Conservation (phyloP, 495 filamentous ascomycete genomes). For the Podospora comata region DNA sequence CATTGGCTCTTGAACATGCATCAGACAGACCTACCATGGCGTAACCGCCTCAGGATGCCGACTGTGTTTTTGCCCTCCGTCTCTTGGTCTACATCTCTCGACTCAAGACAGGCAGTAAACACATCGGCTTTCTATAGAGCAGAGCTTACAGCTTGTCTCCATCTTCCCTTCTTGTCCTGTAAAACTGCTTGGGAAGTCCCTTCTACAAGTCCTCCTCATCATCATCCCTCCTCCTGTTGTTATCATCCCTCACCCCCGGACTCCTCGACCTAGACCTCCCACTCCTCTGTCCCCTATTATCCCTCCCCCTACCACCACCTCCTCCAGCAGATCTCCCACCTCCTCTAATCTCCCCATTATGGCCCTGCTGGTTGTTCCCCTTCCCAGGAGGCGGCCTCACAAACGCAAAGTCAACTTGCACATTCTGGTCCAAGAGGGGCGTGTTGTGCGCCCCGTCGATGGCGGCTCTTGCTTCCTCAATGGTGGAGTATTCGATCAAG, state of each 20-base stretch:
- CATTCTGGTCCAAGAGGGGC: constrained; percentile 89
- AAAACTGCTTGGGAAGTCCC: no score
- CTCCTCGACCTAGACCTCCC: constrained; percentile 46
- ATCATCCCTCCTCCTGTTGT: background rate
- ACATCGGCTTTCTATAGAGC: background rate
- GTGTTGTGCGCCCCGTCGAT: constrained; percentile 78
- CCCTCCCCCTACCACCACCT: constrained; percentile 42
- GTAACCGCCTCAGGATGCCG: background rate
- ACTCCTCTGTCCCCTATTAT: constrained; percentile 37
- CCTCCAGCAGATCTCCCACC: constrained; percentile 33
- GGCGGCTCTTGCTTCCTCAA: constrained; percentile 78
- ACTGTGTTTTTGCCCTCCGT: background rate
- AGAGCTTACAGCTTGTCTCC: no score
- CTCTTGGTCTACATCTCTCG: background rate
- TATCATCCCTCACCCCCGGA: constrained; percentile 28
- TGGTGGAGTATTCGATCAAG: constrained; percentile 87
- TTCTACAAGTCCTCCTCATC: background rate
- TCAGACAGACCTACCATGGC: background rate
- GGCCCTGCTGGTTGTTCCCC: constrained; percentile 32
- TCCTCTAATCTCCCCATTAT: background rate
- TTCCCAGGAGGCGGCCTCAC: constrained; percentile 80
- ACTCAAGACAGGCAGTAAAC: background rate
- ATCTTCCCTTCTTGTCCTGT: no score
- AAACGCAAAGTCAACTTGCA: constrained; percentile 93
- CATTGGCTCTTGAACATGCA: background rate